Evolutionary conservation across 106 monocot species (phyloP).

Genomic region (Allium fistulosum): DNA sequence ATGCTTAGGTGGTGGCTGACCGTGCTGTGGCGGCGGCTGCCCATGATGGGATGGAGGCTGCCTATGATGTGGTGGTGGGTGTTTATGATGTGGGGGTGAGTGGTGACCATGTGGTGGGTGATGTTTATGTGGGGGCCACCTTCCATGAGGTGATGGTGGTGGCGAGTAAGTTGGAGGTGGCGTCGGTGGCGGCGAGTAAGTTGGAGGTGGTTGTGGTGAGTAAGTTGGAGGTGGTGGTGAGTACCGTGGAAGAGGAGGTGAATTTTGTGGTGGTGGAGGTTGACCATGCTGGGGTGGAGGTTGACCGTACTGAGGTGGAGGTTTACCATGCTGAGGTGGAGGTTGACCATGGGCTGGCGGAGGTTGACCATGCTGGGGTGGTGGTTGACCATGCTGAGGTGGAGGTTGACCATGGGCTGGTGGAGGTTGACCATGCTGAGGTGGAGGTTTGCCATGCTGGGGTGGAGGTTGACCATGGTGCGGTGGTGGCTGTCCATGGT

Average conservation of each 20-base stretch:
- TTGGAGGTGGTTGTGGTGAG: not conserved
- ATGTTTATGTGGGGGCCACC: not conserved
- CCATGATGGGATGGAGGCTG: not conserved
- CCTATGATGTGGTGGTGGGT: not conserved
- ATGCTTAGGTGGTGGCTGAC: not conserved
- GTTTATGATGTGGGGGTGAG: not conserved
- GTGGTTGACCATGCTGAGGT: too few relatives aligned
- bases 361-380: not conserved
- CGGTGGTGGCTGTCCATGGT: too few relatives aligned
- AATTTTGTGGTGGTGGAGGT: not conserved
- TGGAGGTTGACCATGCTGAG: not conserved
- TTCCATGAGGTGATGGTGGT: too few relatives aligned
- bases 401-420: not conserved
- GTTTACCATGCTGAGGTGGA: not conserved
- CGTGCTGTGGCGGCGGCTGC: not conserved
- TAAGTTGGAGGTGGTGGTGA: not conserved
- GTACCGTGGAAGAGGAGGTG: not conserved
- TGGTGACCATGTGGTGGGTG: not conserved
- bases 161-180: not conserved
- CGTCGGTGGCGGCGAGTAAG: not conserved
- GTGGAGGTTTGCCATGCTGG: too few relatives aligned
- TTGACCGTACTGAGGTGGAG: not conserved
- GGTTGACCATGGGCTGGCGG: not conserved
- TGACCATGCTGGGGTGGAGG: too few relatives aligned
- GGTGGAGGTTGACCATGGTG: too few relatives aligned